Conservation (phyloP, 2,329 filamentous ascomycete genomes). For the Epichloe uncinata region DNA sequence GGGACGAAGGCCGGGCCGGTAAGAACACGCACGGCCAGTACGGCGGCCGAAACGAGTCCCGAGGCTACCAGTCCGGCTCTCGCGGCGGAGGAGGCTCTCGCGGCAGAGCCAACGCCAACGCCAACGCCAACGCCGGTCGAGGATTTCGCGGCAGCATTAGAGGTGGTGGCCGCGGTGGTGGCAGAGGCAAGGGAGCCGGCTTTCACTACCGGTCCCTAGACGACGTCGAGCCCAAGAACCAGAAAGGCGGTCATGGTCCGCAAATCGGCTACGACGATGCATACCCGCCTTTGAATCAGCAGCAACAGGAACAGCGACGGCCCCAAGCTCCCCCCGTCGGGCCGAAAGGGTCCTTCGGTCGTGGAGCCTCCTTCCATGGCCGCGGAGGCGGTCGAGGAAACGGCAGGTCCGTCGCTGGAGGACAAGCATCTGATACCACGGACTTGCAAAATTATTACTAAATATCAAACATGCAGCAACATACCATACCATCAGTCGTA, state of each 20-base stretch:
- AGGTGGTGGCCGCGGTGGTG: conserved; percentile 24
- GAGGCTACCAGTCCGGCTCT: conserved; percentile 26
- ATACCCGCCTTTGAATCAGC: conserved; percentile 15
- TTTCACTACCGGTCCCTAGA: conserved; percentile 54
- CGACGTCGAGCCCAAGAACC: conserved; percentile 41
- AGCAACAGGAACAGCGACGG: background rate
- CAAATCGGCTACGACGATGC: conserved; percentile 36
- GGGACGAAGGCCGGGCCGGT: conserved; percentile 27
- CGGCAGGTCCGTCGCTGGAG: conserved; percentile 14
- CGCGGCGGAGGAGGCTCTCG: conserved; percentile 21
- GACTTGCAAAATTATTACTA: conserved; percentile 31
- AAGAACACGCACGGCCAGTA: conserved; percentile 20
- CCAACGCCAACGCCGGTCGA: conserved; percentile 14
- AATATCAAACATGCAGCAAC: background rate
- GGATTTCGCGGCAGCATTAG: conserved; percentile 26
- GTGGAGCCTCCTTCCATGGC: background rate
- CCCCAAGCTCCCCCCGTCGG: conserved; percentile 11
- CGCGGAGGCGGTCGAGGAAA: conserved; percentile 9
- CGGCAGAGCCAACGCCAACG: conserved; percentile 19
- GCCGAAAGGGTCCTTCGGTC: conserved; percentile 4
- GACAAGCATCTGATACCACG: conserved; percentile 12
- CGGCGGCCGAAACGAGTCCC: conserved; percentile 26
- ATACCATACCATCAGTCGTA: background rate
- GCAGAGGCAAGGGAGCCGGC: conserved; percentile 35
- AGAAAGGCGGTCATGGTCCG: conserved; percentile 27